phyloP scores from a whole-genome alignment of 352 stramenopile genomes.

The Globisporangium sylvaticum region DNA sequence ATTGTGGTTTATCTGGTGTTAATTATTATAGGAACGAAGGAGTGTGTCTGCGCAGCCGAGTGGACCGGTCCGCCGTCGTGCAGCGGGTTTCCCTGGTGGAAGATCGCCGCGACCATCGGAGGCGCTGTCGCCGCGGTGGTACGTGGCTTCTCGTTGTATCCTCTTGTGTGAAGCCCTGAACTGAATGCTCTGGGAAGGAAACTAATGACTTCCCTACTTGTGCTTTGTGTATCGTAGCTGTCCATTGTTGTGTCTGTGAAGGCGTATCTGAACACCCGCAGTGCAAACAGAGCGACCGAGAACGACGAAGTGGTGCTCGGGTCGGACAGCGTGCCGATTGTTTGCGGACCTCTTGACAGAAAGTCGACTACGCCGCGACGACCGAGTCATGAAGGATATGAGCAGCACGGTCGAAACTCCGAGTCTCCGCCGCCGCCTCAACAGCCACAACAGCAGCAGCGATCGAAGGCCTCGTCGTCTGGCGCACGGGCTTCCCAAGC shows the following conservation, averaged over 20 bases:
- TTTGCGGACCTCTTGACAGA: neutral
- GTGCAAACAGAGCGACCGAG: conserved; percentile 12
- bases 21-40: conserved; percentile 16
- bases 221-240: conserved; percentile 13
- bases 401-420: neutral
- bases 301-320: conserved; percentile 9
- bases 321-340: conserved; percentile 1
- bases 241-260: conserved; percentile 30
- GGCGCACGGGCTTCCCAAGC: neutral
- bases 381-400: conserved; percentile 10
- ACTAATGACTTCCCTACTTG: neutral
- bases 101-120: conserved; percentile 35
- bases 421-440: neutral
- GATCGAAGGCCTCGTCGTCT: neutral
- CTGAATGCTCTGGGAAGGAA: neutral
- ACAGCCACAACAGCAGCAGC: neutral
- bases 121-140: conserved; percentile 37
- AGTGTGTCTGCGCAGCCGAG: conserved; percentile 39
- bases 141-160: conserved; percentile 2
- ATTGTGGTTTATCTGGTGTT: neutral
- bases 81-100: conserved; percentile 39
- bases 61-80: conserved; percentile 40
- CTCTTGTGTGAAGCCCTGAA: neutral
- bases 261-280: conserved; percentile 26
- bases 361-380: neutral